Evolutionary conservation across 2,329 filamentous ascomycete genomes (phyloP).

Genomic region (Epicoccum sorghinum): DNA sequence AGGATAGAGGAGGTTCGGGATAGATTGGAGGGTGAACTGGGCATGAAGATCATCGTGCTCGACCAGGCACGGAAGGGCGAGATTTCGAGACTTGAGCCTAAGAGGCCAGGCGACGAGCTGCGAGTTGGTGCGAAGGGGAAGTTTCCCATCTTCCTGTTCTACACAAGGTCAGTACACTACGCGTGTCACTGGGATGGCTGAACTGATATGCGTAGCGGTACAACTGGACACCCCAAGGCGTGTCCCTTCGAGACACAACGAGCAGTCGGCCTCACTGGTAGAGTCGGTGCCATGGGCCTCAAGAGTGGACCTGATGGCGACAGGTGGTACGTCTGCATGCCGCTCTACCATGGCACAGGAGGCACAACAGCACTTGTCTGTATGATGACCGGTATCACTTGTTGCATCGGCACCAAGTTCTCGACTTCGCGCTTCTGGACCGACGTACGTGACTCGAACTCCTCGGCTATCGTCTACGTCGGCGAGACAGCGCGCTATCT

Average conservation of each 20-base stretch:
- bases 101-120: slow-evolving; percentile 62
- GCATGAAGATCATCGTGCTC: slow-evolving; percentile 63
- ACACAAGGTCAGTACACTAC: slow-evolving; percentile 61
- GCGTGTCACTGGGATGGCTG: neutral
- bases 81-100: slow-evolving; percentile 56
- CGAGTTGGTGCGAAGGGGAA: slow-evolving; percentile 58
- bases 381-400: slow-evolving; percentile 61
- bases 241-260: slow-evolving; percentile 64
- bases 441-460: slow-evolving; percentile 70
- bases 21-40: slow-evolving; percentile 60
- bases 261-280: slow-evolving; percentile 48
- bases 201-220: slow-evolving; percentile 60
- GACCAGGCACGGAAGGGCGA: slow-evolving; percentile 56
- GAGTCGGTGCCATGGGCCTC: slow-evolving; percentile 46
- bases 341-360: slow-evolving; percentile 77
- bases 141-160: slow-evolving; percentile 69
- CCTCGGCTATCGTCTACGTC: slow-evolving; percentile 78
- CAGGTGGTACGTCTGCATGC: slow-evolving; percentile 79
- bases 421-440: slow-evolving; percentile 73
- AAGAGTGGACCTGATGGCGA: slow-evolving; percentile 55
- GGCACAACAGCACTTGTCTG: slow-evolving; percentile 64
- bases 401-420: slow-evolving; percentile 71
- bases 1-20: slow-evolving; percentile 61
- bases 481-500: slow-evolving; percentile 79
- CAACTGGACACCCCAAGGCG: slow-evolving; percentile 77